phyloP scores from a whole-genome alignment of 2,329 filamentous ascomycete genomes.

The Colletotrichum sp. region DNA sequence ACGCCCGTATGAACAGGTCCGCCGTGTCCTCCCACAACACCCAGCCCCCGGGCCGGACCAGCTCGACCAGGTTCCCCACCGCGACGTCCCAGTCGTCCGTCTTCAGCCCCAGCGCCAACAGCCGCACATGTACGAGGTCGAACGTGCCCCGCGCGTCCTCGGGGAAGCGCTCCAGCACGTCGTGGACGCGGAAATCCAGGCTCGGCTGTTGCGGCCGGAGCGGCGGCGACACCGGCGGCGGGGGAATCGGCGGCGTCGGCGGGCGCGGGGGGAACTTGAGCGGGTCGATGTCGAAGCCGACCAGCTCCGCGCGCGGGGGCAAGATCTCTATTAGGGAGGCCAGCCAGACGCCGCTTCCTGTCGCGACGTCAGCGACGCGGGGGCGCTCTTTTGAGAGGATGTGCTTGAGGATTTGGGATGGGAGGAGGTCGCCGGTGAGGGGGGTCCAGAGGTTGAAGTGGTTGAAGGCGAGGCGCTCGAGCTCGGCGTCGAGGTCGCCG shows the following conservation, averaged over 20 bases:
- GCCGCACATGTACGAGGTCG: slow-evolving; percentile 24
- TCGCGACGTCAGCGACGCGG: slow-evolving; percentile 24
- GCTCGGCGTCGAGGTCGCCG: slow-evolving; percentile 3
- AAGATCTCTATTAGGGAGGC: slow-evolving; percentile 11
- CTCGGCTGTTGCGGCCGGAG: slow-evolving; percentile 3
- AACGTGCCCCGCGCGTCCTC: slow-evolving; percentile 12
- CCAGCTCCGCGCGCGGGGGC: background rate
- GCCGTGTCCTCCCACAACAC: slow-evolving; percentile 24
- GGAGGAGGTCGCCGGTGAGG: slow-evolving; percentile 6
- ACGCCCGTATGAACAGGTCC: background rate
- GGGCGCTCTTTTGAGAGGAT: background rate
- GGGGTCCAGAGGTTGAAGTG: slow-evolving; percentile 17
- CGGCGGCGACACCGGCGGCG: background rate
- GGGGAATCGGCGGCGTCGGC: slow-evolving; percentile 3
- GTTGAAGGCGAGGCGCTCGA: slow-evolving; percentile 10
- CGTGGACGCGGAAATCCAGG: slow-evolving; percentile 7
- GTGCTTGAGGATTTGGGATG: background rate
- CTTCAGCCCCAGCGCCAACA: slow-evolving; percentile 18
- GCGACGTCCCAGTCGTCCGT: slow-evolving; percentile 18
- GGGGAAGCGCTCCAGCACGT: slow-evolving; percentile 20
- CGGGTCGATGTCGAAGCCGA: slow-evolving; percentile 25
- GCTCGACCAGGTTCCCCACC: slow-evolving; percentile 12
- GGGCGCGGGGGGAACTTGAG: slow-evolving; percentile 19
- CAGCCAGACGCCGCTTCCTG: slow-evolving; percentile 27
- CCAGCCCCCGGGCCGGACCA: slow-evolving; percentile 23